Percentiles rank a stretch among this genome's conserved stretches.
phyloP scores from a whole-genome alignment of 345 rosid genomes.

The Draba incana region DNA sequence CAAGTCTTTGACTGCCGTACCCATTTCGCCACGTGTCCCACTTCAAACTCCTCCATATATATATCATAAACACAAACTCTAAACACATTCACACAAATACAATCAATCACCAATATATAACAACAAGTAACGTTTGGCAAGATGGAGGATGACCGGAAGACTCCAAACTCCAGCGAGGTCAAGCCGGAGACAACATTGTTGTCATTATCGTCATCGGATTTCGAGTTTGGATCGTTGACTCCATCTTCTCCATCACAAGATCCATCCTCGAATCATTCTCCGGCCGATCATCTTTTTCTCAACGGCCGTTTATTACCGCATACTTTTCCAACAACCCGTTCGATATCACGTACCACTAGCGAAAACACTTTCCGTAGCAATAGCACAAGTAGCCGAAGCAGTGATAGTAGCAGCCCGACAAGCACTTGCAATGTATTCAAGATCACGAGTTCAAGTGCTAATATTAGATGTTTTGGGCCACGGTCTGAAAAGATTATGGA shows the following conservation, averaged over 20 bases:
- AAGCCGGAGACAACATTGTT: neutral
- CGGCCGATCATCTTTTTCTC: constrained; percentile 82
- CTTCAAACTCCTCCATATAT: constrained; percentile 26
- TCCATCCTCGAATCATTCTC: constrained; percentile 55
- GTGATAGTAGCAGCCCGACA: constrained; percentile 63
- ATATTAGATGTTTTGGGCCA: constrained; percentile 31
- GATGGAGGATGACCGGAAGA: constrained; percentile 44
- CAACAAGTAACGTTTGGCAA: neutral
- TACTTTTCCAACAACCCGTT: constrained; percentile 53
- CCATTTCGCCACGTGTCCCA: constrained; percentile 36
- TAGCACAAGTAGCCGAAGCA: constrained; percentile 74
- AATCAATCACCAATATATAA: neutral
- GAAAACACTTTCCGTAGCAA: constrained; percentile 63
- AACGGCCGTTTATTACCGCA: constrained; percentile 86
- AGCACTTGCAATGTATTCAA: constrained; percentile 49
- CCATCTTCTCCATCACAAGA: constrained; percentile 61
- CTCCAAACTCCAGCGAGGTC: constrained; percentile 44
- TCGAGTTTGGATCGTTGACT: constrained; percentile 68
- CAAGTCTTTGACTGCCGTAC: constrained; percentile 35
- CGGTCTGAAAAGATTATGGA: constrained; percentile 12
- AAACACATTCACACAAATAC: neutral
- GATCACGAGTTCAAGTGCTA: constrained; percentile 6
- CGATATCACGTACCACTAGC: constrained; percentile 59
- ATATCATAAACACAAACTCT: neutral
- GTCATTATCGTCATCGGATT: constrained; percentile 48